Conservation (phyloP, 305 asterid genomes). For the Ruellia speciosa region DNA sequence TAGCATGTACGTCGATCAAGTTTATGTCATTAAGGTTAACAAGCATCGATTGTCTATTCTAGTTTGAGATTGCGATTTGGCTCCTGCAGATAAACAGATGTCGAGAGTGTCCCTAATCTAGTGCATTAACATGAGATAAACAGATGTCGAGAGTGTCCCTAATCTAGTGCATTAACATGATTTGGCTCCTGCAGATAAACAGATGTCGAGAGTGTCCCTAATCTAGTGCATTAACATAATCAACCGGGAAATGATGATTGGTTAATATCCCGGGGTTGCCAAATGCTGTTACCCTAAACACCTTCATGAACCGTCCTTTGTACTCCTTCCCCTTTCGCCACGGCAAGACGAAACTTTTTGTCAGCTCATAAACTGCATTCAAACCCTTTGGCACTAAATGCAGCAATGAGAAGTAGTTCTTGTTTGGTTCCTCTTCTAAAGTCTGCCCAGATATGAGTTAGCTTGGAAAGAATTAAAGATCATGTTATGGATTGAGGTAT, state of each 20-base stretch:
- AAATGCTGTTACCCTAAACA: constrained; percentile 38
- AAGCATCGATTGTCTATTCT: constrained; percentile 14
- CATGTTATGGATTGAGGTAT: constrained; percentile 25
- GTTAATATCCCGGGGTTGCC: constrained; percentile 47
- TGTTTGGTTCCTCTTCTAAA: constrained; percentile 63
- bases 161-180: too few species aligned
- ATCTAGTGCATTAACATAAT: constrained; percentile 54
- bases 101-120: constrained; percentile 31
- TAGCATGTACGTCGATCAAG: too few species aligned
- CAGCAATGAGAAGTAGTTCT: constrained; percentile 57
- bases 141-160: too few species aligned
- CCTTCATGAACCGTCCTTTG: constrained; percentile 31
- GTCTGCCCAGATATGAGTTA: constrained; percentile 23
- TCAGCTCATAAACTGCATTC: constrained; percentile 41
- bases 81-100: constrained; percentile 10
- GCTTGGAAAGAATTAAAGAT: not conserved
- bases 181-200: constrained; percentile 10
- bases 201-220: constrained; percentile 28
- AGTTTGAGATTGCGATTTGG: constrained; percentile 18
- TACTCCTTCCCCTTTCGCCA: constrained; percentile 39
- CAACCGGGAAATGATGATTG: constrained; percentile 43
- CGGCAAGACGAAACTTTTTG: constrained; percentile 48
- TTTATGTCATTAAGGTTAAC: too few species aligned
- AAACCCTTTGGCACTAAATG: constrained; percentile 36
- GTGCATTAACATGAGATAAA: too few species aligned